Conservation (phyloP, 2,329 filamentous ascomycete species). For the Sporothrix mexicana region DNA sequence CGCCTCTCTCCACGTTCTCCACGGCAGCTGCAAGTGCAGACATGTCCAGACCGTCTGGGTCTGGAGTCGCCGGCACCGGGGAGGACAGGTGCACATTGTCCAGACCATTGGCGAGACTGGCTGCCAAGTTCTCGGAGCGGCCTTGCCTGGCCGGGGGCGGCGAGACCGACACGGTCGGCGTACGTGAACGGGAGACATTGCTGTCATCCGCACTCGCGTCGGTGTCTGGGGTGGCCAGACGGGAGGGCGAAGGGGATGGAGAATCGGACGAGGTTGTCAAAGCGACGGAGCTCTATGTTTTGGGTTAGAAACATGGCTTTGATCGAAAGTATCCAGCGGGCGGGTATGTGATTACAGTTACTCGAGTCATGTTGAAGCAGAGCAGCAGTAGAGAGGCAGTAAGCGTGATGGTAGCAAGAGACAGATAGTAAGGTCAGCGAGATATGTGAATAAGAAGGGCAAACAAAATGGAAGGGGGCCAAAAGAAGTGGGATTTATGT, state of each 20-base stretch:
- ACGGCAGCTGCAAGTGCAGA: slow-evolving; percentile 3
- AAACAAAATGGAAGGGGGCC: too few species aligned
- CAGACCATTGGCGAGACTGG: slow-evolving; percentile 6
- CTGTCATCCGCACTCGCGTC: not conserved
- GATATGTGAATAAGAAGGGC: too few species aligned
- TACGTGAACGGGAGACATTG: not conserved
- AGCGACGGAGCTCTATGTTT: not conserved
- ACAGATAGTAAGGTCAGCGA: too few species aligned
- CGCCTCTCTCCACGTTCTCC: not conserved
- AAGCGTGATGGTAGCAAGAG: too few species aligned
- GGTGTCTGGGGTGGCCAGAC: not conserved
- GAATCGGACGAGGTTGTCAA: not conserved
- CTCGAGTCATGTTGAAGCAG: too few species aligned
- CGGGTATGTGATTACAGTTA: too few species aligned
- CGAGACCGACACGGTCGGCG: slow-evolving; percentile 6
- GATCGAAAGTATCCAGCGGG: too few species aligned
- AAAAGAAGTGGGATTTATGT: too few species aligned
- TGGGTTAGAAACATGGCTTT: not conserved
- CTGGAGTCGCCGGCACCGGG: not conserved
- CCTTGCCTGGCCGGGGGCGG: not conserved
- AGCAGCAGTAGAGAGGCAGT: too few species aligned
- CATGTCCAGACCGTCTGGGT: not conserved
- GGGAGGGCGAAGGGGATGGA: not conserved
- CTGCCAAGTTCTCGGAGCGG: not conserved
- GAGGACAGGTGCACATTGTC: slow-evolving; percentile 20